Conservation (phyloP, 352 stramenopile species). For the Pseudoperonospora humuli region DNA sequence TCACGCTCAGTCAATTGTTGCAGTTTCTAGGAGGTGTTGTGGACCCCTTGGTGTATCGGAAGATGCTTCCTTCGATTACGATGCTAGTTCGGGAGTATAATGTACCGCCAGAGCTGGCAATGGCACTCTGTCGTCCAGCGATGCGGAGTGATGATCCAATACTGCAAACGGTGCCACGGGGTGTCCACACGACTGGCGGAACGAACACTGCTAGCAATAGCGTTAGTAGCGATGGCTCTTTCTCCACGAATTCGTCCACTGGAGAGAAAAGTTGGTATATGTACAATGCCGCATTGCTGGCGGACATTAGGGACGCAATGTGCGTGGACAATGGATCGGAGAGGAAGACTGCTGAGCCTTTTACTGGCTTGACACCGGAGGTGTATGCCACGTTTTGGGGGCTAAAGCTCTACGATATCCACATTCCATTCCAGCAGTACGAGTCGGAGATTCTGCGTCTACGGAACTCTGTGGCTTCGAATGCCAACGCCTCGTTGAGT, state of each 20-base stretch:
- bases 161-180: conserved; percentile 51
- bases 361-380: conserved; percentile 63
- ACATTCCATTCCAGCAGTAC: conserved; percentile 81
- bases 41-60: conserved; percentile 56
- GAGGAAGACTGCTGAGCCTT: conserved; percentile 31
- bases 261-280: conserved; percentile 52
- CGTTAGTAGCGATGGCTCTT: conserved; percentile 1
- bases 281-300: conserved; percentile 44
- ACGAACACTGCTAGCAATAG: conserved; percentile 22
- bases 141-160: conserved; percentile 72
- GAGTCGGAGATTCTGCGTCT: conserved; percentile 73
- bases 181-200: conserved; percentile 38
- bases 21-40: conserved; percentile 77
- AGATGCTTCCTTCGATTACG: conserved; percentile 60
- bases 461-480: conserved; percentile 44
- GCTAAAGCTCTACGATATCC: conserved; percentile 82
- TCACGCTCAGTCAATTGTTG: conserved; percentile 81
- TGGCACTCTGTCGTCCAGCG: conserved; percentile 67
- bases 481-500: conserved; percentile 27
- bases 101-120: conserved; percentile 60
- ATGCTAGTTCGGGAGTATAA: conserved; percentile 69
- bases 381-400: conserved; percentile 84
- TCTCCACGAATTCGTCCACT: conserved; percentile 6
- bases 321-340: conserved; percentile 8
- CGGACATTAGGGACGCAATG: conserved; percentile 50